Conservation (phyloP, 164 flowering plant genomes). For the Santalum album region DNA sequence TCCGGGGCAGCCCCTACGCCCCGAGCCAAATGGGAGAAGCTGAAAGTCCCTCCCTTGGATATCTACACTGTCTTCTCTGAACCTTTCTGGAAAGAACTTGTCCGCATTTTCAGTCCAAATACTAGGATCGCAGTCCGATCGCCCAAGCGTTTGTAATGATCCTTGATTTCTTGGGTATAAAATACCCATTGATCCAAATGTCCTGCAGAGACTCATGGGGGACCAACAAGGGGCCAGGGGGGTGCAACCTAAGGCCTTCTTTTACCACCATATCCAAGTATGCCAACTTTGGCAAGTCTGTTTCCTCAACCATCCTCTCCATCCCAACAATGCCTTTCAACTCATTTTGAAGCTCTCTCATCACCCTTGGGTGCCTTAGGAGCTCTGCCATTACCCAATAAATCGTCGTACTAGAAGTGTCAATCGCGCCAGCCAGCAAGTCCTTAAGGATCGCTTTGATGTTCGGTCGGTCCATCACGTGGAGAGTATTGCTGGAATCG, state of each 20-base stretch:
- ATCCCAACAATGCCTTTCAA: slow-evolving; percentile 10
- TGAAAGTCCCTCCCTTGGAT: slow-evolving; percentile 3
- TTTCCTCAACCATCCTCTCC: slow-evolving; percentile 15
- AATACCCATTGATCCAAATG: slow-evolving; percentile 11
- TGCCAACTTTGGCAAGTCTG: slow-evolving; percentile 13
- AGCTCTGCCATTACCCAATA: not conserved
- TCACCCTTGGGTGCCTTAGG: not conserved
- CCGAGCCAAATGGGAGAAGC: slow-evolving; percentile 3
- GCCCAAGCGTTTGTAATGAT: slow-evolving; percentile 23
- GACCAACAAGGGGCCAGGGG: slow-evolving; percentile 19
- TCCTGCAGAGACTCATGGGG: slow-evolving; percentile 24
- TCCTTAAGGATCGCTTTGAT: not conserved
- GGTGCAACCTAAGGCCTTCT: slow-evolving; percentile 28
- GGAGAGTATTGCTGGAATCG: not conserved
- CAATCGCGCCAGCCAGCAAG: not conserved
- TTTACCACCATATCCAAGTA: slow-evolving; percentile 28
- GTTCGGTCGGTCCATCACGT: not conserved
- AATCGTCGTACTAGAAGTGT: not conserved
- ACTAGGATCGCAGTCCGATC: slow-evolving; percentile 19
- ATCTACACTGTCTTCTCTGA: not conserved
- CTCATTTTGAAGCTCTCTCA: slow-evolving; percentile 17
- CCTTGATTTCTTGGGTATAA: slow-evolving; percentile 18
- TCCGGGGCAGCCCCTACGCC: slow-evolving; percentile 6
- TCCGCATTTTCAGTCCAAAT: not conserved
- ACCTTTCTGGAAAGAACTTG: not conserved